Conservation (phyloP, 208 protist species). For the Endotrypanum monterogeii region DNA sequence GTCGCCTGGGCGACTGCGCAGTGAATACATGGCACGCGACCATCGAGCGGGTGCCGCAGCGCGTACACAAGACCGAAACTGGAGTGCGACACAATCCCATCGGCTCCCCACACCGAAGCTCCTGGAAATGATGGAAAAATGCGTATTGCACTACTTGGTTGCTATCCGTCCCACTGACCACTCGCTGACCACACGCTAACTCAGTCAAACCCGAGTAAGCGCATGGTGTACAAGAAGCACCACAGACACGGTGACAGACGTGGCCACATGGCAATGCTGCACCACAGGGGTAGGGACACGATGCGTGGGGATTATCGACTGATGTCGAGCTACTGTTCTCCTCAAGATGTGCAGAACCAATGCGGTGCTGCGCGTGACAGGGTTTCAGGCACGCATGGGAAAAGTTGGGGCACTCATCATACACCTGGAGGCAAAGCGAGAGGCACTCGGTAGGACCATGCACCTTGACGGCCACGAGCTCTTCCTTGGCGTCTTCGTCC, state of each 20-base stretch:
- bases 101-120: slow-evolving; percentile 53
- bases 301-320: slow-evolving; percentile 33
- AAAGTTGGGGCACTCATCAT: slow-evolving; percentile 51
- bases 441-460: slow-evolving; percentile 56
- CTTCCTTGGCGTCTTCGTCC: slow-evolving; percentile 10
- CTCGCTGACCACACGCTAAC: slow-evolving; percentile 82
- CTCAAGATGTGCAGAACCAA: background rate
- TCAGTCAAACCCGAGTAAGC: slow-evolving; percentile 63
- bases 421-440: slow-evolving; percentile 70
- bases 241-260: slow-evolving; percentile 64
- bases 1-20: slow-evolving; percentile 26
- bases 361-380: slow-evolving; percentile 53
- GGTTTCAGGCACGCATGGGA: slow-evolving; percentile 73
- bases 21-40: slow-evolving; percentile 60
- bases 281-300: slow-evolving; percentile 80
- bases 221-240: slow-evolving; percentile 72
- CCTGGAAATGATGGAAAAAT: slow-evolving; percentile 78
- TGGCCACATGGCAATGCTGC: slow-evolving; percentile 70
- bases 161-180: slow-evolving; percentile 67
- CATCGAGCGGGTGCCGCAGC: slow-evolving; percentile 60
- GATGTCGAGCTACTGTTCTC: background rate
- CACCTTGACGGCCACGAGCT: slow-evolving; percentile 36
- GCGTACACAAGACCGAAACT: slow-evolving; percentile 65
- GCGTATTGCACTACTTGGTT: slow-evolving; percentile 45
- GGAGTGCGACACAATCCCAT: slow-evolving; percentile 46